These are phyloP conservation scores for Aureobasidium sp. DNA, from an alignment of 2,329 filamentous ascomycete genomes.

Conservation along the genomic window DNA sequence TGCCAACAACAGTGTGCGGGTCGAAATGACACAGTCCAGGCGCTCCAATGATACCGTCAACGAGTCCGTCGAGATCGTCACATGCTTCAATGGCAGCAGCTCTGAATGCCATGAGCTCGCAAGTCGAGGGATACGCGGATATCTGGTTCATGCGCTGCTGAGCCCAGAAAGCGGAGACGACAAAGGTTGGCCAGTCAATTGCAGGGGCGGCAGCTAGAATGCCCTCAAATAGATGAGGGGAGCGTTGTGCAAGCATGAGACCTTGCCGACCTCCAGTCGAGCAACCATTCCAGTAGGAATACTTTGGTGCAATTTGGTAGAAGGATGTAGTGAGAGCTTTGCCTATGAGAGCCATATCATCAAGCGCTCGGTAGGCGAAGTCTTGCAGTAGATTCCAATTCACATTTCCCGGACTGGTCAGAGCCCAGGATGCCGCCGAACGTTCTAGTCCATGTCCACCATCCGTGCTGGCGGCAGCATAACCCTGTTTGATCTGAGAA, in stretches of 20 bases:
- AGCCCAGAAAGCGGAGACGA: conserved; percentile 22
- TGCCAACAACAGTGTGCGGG: conserved; percentile 25
- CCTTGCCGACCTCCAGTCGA: conserved; percentile 34
- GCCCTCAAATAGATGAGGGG: conserved; percentile 33
- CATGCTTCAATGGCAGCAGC: conserved; percentile 30
- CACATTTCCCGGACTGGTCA: conserved; percentile 27
- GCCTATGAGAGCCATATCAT: conserved; percentile 31
- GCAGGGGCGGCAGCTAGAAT: conserved; percentile 36
- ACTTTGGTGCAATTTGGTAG: conserved; percentile 28
- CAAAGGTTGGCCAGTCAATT: conserved; percentile 30
- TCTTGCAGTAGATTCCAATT: conserved; percentile 29
- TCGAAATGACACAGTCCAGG: conserved; percentile 27
- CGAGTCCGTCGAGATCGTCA: conserved; percentile 32
- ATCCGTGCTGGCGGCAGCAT: conserved; percentile 24
- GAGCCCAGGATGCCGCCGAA: conserved; percentile 19
- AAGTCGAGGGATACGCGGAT: conserved; percentile 21
- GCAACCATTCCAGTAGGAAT: conserved; percentile 34
- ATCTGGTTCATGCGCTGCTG: conserved; percentile 20
- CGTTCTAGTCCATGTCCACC: conserved; percentile 19
- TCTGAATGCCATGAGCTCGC: conserved; percentile 32
- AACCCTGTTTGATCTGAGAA: conserved; percentile 22
- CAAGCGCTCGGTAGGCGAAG: conserved; percentile 28
- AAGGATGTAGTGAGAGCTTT: conserved; percentile 25
- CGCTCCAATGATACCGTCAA: conserved; percentile 30
- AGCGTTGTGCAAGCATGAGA: conserved; percentile 32